phyloP scores from a whole-genome alignment of 1,139 yeast species.

The Protomyces pachydermus region DNA sequence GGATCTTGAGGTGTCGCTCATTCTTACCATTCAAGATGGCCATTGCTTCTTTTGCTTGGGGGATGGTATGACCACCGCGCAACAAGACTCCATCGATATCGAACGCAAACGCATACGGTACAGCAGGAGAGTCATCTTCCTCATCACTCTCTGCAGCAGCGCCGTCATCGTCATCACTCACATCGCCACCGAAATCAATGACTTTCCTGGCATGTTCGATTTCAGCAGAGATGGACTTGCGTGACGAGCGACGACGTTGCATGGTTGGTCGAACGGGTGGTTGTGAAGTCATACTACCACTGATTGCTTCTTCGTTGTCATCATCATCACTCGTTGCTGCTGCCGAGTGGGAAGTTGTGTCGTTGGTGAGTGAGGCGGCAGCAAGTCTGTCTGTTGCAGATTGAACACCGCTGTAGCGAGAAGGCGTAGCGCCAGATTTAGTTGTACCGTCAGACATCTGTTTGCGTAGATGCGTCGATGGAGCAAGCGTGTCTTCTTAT shows the following conservation, averaged over 20 bases:
- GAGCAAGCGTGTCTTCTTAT: no score
- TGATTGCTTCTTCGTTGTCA: slow-evolving; percentile 2
- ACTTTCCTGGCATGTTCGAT: slow-evolving; percentile 20
- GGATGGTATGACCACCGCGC: slow-evolving; percentile 73
- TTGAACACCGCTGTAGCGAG: background rate
- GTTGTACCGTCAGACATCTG: background rate
- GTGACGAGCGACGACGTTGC: slow-evolving; percentile 10
- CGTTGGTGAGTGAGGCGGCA: background rate
- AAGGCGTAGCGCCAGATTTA: background rate
- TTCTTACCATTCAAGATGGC: slow-evolving; percentile 68
- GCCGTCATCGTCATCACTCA: slow-evolving; percentile 14
- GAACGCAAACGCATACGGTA: slow-evolving; percentile 61
- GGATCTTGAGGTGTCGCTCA: slow-evolving; percentile 73
- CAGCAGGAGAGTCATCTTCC: slow-evolving; percentile 16
- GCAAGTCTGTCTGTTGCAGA: background rate
- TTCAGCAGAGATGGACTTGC: slow-evolving; percentile 20
- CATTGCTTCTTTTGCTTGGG: slow-evolving; percentile 68
- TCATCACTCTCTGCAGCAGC: slow-evolving; percentile 1
- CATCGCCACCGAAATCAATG: slow-evolving; percentile 20
- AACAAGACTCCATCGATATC: slow-evolving; percentile 83
- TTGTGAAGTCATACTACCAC: background rate
- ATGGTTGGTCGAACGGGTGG: slow-evolving; percentile 7
- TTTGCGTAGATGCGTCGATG: background rate
- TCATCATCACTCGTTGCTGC: background rate
- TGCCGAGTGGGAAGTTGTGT: no score